phyloP scores from a whole-genome alignment of 768 basidiomycete genomes.

The Pholiota microspora region DNA sequence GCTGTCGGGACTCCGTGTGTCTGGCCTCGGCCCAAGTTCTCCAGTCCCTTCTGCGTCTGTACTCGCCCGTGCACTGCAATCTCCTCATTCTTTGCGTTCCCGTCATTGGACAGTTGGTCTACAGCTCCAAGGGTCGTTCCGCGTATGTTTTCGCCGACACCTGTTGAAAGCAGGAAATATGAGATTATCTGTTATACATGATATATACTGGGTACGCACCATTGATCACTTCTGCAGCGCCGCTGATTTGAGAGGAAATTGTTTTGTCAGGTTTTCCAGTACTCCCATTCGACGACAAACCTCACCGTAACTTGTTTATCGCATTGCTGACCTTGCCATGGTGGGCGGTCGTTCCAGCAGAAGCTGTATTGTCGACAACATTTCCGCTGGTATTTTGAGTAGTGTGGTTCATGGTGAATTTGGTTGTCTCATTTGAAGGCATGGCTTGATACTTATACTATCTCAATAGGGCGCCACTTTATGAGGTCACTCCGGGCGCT shows the following conservation, averaged over 20 bases:
- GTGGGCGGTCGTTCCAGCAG: background rate
- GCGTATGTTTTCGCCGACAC: conserved; percentile 42
- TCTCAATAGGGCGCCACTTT: too few species aligned
- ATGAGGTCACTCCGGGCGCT: too few species aligned
- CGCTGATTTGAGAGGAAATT: conserved; percentile 17
- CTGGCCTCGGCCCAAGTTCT: conserved; percentile 20
- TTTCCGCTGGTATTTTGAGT: conserved; percentile 1
- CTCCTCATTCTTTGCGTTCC: conserved; percentile 30
- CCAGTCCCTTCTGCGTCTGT: conserved; percentile 40
- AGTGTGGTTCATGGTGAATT: conserved; percentile 5
- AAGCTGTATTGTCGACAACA: background rate
- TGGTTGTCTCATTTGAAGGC: background rate
- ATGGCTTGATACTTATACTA: too few species aligned
- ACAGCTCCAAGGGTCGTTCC: conserved; percentile 40
- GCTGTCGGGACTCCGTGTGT: background rate
- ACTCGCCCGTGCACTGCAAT: conserved; percentile 34
- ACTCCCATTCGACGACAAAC: too few species aligned
- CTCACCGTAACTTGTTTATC: too few species aligned
- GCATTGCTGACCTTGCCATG: conserved; percentile 13
- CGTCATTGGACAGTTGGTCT: conserved; percentile 30
- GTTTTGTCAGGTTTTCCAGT: conserved; percentile 5
- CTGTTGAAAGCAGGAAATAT: conserved; percentile 19
- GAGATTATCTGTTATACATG: too few species aligned
- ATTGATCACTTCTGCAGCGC: conserved; percentile 34
- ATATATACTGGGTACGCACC: conserved; percentile 21